Base-by-base conservation (phyloP, 2,329 filamentous ascomycete species). In the Diaporthe batatas region DNA sequence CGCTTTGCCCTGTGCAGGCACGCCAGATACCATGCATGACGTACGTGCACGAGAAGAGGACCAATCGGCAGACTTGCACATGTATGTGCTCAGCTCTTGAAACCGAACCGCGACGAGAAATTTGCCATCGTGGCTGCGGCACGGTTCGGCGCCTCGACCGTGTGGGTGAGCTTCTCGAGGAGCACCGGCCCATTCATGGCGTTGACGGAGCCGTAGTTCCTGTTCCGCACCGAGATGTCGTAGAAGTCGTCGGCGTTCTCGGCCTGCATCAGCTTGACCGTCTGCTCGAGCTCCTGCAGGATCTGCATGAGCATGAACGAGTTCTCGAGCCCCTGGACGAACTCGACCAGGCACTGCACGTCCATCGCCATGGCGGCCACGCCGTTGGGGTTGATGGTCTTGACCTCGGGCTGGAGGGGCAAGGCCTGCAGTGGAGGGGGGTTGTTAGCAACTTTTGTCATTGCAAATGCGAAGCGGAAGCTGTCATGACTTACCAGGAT, bases 201-300 rank as follows among this genome's bases (percentile, higher is more conserved):
- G 83, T 98, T 94, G 44, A 99, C 97, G 70, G 94, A 92, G 21
- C 95, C 93, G 80, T 98, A 99, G 81, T 98, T 97, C 84, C 93
- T 95, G 83, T 98, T 98, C 68, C 95, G 87, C 18, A 92, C 93
- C 6, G 92, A 93, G 65, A 96, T 92, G 80, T 99, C 96, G 81
- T 96, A 99, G 82, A 98, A 99, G 81, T 98, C 96, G 76, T 98
- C 95, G n/a, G 94, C 91, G 78, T 97, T 97, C 53, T 97, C 94
- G 1, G 89, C 90, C 79, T 94, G 91, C 89, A 99, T 93, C 34
- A 99, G 87, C 73, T 93, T 91, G 59, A 98, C 92, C 1, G 96
- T 98, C 84, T 99, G 96, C 77, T 96, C 92, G 47, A 99, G 86
- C 83, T 98, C 96, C 78, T 98, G 95, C 51, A 99, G 85, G 76